These are phyloP conservation scores for Penicillium fuscoglaucum DNA, from an alignment of 2,329 filamentous ascomycete species.

Conservation along the genomic window DNA sequence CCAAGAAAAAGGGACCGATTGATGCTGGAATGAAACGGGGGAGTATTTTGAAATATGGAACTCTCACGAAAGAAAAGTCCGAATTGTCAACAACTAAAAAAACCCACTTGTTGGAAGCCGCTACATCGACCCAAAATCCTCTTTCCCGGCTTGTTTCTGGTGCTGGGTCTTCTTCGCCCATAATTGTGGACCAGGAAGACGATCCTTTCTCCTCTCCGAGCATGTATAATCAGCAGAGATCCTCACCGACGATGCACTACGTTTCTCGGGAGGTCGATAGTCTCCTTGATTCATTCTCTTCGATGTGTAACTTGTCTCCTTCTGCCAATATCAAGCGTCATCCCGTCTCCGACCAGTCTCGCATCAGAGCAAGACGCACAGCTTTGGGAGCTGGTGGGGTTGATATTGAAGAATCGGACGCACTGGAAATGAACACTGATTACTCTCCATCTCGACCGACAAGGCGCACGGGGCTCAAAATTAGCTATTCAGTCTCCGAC, in stretches of 20 bases:
- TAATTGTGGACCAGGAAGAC: constrained; percentile 12
- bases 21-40: constrained; percentile 44
- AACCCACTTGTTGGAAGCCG: constrained; percentile 33
- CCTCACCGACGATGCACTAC: constrained; percentile 2
- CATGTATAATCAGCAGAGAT: constrained; percentile 19
- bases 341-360: constrained; percentile 16
- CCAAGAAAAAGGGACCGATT: constrained; percentile 40
- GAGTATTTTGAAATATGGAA: constrained; percentile 44
- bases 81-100: constrained; percentile 32
- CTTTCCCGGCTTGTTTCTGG: constrained; percentile 3
- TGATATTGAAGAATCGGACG: constrained; percentile 16
- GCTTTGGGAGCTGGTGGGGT: constrained; percentile 6
- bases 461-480: constrained; percentile 14
- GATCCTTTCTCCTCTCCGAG: constrained; percentile 17
- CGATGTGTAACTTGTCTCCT: constrained; percentile 23
- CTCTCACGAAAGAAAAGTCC: constrained; percentile 38
- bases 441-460: constrained; percentile 2
- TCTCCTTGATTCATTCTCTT: constrained; percentile 29
- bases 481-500: constrained; percentile 29
- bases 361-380: constrained; percentile 10
- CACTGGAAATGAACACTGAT: constrained; percentile 4
- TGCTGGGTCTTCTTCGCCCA: constrained; percentile 5
- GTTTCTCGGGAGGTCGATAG: constrained; percentile 24
- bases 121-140: constrained; percentile 20
- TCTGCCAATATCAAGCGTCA: constrained; percentile 24